Evolutionary conservation across 345 rosid genomes (phyloP).

Genomic region (Moricandia moricandioides): DNA sequence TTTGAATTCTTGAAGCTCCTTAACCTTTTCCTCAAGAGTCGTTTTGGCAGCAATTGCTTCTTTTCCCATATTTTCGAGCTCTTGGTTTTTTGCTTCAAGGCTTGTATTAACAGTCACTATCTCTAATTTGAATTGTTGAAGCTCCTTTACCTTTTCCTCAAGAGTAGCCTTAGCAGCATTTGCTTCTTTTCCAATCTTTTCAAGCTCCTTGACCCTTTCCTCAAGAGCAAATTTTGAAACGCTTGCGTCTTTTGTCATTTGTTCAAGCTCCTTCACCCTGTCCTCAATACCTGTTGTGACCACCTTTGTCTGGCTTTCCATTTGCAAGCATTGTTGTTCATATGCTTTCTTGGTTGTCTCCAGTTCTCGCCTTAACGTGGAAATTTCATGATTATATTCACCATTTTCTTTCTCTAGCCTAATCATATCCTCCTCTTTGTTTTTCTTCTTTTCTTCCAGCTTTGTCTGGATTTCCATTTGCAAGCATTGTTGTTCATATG

Average conservation of each 20-base stretch:
- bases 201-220: slow-evolving; percentile 52
- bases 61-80: slow-evolving; percentile 54
- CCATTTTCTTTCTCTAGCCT: slow-evolving; percentile 38
- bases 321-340: slow-evolving; percentile 47
- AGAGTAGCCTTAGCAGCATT: slow-evolving; percentile 45
- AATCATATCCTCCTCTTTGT: slow-evolving; percentile 41
- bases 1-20: slow-evolving; percentile 42
- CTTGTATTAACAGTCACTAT: slow-evolving; percentile 37
- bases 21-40: slow-evolving; percentile 54
- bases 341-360: slow-evolving; percentile 47
- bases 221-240: slow-evolving; percentile 41
- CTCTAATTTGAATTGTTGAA: slow-evolving; percentile 41
- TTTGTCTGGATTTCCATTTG: slow-evolving; percentile 57
- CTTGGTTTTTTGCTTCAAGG: slow-evolving; percentile 43
- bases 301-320: slow-evolving; percentile 54
- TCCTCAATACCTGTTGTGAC: slow-evolving; percentile 39
- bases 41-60: slow-evolving; percentile 42
- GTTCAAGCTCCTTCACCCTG: slow-evolving; percentile 51
- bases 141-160: slow-evolving; percentile 30
- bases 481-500: slow-evolving; percentile 44
- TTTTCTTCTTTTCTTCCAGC: slow-evolving; percentile 29
- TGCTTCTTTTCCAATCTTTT: slow-evolving; percentile 52
- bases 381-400: slow-evolving; percentile 35
- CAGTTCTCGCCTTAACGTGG: slow-evolving; percentile 46
- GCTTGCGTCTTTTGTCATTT: slow-evolving; percentile 56